phyloP scores from a whole-genome alignment of 768 basidiomycete species.

The Lyophyllum decastes region DNA sequence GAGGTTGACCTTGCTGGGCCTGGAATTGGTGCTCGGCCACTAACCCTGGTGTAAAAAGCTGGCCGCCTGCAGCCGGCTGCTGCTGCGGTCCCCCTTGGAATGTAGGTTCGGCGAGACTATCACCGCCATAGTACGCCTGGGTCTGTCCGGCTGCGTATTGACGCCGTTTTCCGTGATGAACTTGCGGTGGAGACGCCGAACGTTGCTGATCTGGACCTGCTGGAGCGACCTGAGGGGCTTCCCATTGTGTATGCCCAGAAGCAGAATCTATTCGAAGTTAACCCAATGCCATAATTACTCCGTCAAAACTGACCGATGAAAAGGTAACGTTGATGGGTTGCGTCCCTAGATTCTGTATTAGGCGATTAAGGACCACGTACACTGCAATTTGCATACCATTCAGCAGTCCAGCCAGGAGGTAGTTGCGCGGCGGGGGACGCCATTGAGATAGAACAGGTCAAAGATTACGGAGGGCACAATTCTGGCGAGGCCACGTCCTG shows the following conservation, averaged over 20 bases:
- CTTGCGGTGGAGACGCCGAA: constrained; percentile 45
- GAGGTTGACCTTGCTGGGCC: constrained; percentile 54
- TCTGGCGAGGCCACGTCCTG: constrained; percentile 30
- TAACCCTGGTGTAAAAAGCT: constrained; percentile 87
- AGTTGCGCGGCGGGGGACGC: constrained; percentile 64
- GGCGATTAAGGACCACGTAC: constrained; percentile 6
- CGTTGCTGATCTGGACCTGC: constrained; percentile 39
- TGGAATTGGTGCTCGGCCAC: constrained; percentile 69
- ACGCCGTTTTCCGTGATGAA: constrained; percentile 65
- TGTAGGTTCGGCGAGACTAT: constrained; percentile 44
- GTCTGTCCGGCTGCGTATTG: constrained; percentile 96
- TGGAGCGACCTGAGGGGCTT: constrained; percentile 40
- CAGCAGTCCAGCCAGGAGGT: constrained; percentile 90
- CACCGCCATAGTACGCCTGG: constrained; percentile 77
- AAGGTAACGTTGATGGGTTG: constrained; percentile 75
- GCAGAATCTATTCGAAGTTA: constrained; percentile 64
- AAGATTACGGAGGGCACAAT: constrained; percentile 12
- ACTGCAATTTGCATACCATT: constrained; percentile 62
- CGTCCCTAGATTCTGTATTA: constrained; percentile 60
- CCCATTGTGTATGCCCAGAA: constrained; percentile 89
- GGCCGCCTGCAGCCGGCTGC: constrained; percentile 41
- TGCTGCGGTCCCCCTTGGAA: constrained; percentile 41
- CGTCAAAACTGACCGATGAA: constrained; percentile 73
- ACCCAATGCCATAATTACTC: constrained; percentile 11
- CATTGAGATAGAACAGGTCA: constrained; percentile 33